Base-by-base conservation (phyloP, 225 moss, liverwort and hornwort species). In the Bryoerythrophyllum caledonicum region DNA sequence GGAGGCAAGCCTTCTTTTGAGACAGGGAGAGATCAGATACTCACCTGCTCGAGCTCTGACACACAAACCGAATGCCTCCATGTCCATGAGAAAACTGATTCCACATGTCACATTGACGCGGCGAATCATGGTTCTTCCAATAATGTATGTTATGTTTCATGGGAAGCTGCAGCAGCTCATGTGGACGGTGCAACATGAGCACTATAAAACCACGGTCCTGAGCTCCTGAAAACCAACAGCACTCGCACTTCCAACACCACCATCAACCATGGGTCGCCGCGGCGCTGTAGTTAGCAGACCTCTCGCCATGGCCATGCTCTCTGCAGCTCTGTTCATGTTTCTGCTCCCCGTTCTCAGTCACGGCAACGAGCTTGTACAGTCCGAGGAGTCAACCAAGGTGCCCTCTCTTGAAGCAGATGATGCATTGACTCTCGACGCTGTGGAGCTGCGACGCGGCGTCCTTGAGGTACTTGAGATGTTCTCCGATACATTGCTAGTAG, bases 381-480 rank as follows among this genome's bases (percentile, higher is more conserved):
- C 48, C 6, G 40, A 28, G 68, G 61, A 32, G 60, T 24, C 20
- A n/a, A 17, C 10, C 8, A 27, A n/a, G 17, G 30, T 46, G 1
- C 27, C 71, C 38, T 38, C 56, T 6, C 17, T 70, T 17, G 35
- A 55, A 55, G 17, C 17, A 2, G 55, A 71, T n/a, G 61, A 77
- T 28, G 66, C 71, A 14, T 13, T 58, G 17, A 25, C 53, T 21
- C 19, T 68, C 20, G 28, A 53, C 9, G 21, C 37, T 40, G 62
- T 55, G 4, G 55, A 52, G 3, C 60, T 70, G 40, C 59, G 86
- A 67, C 65, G 83, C 5, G 69, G 59, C 40, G 28, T 38, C 26
- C 82, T 85, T 15, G 79, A 85, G 85, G 85, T 38, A 10, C 0
- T 38, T 38, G 38, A 38, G 38, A 38, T 38, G 38, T 38, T 38